A percentile compares a stretch with the other conserved stretches of the same genome.
These are phyloP conservation scores for Heliocybe sulcata DNA, from an alignment of 1,284 basidiomycete species.

Conservation along the genomic window DNA sequence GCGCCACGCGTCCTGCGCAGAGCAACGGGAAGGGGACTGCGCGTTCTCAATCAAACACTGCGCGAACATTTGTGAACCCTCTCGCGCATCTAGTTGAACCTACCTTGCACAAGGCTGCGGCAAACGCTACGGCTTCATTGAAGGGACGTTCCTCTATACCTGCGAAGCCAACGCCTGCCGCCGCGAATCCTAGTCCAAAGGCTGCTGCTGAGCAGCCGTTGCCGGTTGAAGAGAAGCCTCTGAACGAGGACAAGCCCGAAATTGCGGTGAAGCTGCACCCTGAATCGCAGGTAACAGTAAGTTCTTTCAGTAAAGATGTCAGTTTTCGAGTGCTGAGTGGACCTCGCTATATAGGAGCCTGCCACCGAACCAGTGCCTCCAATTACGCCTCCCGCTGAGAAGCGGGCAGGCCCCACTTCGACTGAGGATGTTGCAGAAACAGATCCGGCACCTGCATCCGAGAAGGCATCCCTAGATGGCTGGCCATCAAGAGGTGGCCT, in stretches of 20 bases:
- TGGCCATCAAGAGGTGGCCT: constrained; percentile 17
- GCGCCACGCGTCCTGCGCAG: background rate
- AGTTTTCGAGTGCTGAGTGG: too few relatives aligned
- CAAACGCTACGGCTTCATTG: constrained; percentile 5
- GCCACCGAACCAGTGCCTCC: too few relatives aligned
- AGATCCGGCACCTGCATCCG: background rate
- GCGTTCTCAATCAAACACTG: too few relatives aligned
- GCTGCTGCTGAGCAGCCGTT: constrained; percentile 9
- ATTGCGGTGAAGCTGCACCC: background rate
- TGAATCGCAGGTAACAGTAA: background rate
- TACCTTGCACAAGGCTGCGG: constrained; percentile 4
- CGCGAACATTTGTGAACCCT: constrained; percentile 4
- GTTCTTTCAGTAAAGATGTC: background rate
- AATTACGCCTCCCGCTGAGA: background rate
- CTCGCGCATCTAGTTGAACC: constrained; percentile 5
- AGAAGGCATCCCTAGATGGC: background rate
- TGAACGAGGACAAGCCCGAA: background rate
- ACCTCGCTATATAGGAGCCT: too few relatives aligned
- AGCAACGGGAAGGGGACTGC: background rate
- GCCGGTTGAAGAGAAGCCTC: background rate
- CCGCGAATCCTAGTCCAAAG: constrained; percentile 14
- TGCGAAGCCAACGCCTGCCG: constrained; percentile 31
- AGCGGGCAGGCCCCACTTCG: background rate
- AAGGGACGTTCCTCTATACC: constrained; percentile 42
- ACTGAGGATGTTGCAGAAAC: background rate